Percentiles rank a stretch among this genome's conserved stretches.
Evolutionary conservation across 1,284 basidiomycete genomes (phyloP).

Genomic region (Tremellales sp.): DNA sequence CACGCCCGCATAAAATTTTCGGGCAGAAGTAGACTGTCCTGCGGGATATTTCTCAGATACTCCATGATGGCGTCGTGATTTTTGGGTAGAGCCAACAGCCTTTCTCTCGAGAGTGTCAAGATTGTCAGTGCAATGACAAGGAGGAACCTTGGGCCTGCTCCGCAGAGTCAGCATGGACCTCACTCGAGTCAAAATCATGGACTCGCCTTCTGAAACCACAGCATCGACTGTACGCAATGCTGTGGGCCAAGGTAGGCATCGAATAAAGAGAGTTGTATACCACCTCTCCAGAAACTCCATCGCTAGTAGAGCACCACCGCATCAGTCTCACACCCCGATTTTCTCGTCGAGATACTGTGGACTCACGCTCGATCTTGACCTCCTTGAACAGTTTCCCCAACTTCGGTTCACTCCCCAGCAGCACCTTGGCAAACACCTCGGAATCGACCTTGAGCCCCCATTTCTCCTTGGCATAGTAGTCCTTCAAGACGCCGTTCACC

Average conservation of each 20-base stretch:
- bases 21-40: slow-evolving; percentile 42
- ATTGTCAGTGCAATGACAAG: slow-evolving; percentile 75
- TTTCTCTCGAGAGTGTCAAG: slow-evolving; percentile 47
- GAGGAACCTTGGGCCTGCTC: slow-evolving; percentile 71
- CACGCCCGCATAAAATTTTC: slow-evolving; percentile 43
- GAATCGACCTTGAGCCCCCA: slow-evolving; percentile 76
- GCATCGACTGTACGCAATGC: slow-evolving; percentile 80
- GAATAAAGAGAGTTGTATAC: slow-evolving; percentile 60
- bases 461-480: slow-evolving; percentile 70
- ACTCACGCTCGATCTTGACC: slow-evolving; percentile 52
- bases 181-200: not conserved
- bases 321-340: not conserved
- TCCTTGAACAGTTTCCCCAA: slow-evolving; percentile 60
- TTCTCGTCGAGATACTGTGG: not conserved
- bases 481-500: slow-evolving; percentile 63
- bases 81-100: slow-evolving; percentile 32
- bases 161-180: not conserved
- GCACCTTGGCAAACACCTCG: slow-evolving; percentile 66
- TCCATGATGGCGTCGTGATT: slow-evolving; percentile 24
- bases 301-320: slow-evolving; percentile 17
- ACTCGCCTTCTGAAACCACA: slow-evolving; percentile 75
- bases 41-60: slow-evolving; percentile 40
- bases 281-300: slow-evolving; percentile 38
- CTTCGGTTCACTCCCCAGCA: slow-evolving; percentile 64
- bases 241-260: slow-evolving; percentile 70